Conservation (phyloP, 2,329 filamentous ascomycete species). For the Lasiodiplodia theobromae region DNA sequence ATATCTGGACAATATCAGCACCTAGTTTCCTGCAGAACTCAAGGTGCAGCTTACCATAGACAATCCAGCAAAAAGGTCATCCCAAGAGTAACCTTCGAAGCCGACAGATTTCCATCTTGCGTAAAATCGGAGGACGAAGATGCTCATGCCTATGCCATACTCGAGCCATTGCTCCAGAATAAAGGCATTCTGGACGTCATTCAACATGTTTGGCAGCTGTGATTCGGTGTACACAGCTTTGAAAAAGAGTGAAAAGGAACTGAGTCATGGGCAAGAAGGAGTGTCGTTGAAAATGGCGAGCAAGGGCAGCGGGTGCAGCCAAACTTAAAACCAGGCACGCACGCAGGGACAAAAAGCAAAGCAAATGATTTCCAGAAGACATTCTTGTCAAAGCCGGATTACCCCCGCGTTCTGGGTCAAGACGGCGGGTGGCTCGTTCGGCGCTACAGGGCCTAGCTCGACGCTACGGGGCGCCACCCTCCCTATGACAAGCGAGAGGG, state of each 20-base stretch:
- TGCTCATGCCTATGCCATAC: slow-evolving; percentile 49
- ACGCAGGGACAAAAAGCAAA: neutral
- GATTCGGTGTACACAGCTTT: neutral
- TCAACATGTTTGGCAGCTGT: neutral
- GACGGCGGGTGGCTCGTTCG: slow-evolving; percentile 1
- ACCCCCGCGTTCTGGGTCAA: neutral
- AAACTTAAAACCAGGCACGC: neutral
- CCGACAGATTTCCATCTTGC: slow-evolving; percentile 49
- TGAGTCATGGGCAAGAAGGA: neutral
- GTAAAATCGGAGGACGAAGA: slow-evolving; percentile 51
- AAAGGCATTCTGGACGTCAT: neutral
- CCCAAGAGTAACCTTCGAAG: slow-evolving; percentile 45
- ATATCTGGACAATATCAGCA: neutral
- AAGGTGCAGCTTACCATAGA: slow-evolving; percentile 31
- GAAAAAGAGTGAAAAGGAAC: neutral
- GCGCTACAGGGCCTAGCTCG: slow-evolving; percentile 4
- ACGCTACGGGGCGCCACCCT: slow-evolving; percentile 5
- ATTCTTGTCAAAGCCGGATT: too few species aligned
- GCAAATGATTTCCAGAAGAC: neutral
- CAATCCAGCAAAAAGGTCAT: slow-evolving; percentile 52
- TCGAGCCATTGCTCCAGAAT: slow-evolving; percentile 46
- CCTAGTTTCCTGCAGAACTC: neutral
- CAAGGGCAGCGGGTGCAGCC: slow-evolving; percentile 4
- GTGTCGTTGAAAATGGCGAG: neutral
- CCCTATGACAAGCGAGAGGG: neutral